Conservation (phyloP, 345 rosid genomes). For the Hibiscus tridactylites region DNA sequence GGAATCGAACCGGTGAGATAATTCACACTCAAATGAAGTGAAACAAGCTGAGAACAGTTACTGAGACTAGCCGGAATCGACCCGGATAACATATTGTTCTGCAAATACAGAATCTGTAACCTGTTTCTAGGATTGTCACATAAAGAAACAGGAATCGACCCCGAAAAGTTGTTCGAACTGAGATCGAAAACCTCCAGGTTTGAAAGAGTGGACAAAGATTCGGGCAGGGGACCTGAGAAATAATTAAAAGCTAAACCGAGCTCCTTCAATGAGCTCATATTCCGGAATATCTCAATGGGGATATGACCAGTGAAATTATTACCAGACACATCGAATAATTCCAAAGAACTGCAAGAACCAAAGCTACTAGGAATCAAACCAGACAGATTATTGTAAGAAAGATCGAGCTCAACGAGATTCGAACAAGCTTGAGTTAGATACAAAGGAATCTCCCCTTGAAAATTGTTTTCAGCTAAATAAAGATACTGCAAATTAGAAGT, state of each 20-base stretch:
- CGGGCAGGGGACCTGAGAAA: slow-evolving; percentile 55
- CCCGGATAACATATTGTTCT: slow-evolving; percentile 60
- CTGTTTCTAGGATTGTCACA: slow-evolving; percentile 43
- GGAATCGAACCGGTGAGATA: slow-evolving; percentile 68
- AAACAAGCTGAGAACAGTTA: slow-evolving; percentile 76
- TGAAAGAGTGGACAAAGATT: slow-evolving; percentile 46
- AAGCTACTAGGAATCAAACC: slow-evolving; percentile 62
- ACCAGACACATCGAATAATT: slow-evolving; percentile 46
- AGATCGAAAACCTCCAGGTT: slow-evolving; percentile 60
- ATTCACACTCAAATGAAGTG: slow-evolving; percentile 88
- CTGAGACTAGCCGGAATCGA: slow-evolving; percentile 54
- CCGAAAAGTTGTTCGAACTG: slow-evolving; percentile 65
- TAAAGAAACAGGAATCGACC: slow-evolving; percentile 45
- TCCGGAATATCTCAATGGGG: slow-evolving; percentile 47
- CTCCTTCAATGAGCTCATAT: slow-evolving; percentile 52
- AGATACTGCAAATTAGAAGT: slow-evolving; percentile 40
- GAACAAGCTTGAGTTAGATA: slow-evolving; percentile 53
- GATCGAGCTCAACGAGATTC: slow-evolving; percentile 62
- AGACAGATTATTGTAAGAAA: slow-evolving; percentile 54
- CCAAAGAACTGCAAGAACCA: slow-evolving; percentile 50
- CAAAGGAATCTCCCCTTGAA: slow-evolving; percentile 64
- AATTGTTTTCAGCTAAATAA: slow-evolving; percentile 42
- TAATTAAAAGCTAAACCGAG: slow-evolving; percentile 51
- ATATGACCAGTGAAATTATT: slow-evolving; percentile 69
- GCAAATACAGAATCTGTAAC: slow-evolving; percentile 61